phyloP scores from a whole-genome alignment of 1,139 yeast genomes.

The Eremothecium cymbalariae region DNA sequence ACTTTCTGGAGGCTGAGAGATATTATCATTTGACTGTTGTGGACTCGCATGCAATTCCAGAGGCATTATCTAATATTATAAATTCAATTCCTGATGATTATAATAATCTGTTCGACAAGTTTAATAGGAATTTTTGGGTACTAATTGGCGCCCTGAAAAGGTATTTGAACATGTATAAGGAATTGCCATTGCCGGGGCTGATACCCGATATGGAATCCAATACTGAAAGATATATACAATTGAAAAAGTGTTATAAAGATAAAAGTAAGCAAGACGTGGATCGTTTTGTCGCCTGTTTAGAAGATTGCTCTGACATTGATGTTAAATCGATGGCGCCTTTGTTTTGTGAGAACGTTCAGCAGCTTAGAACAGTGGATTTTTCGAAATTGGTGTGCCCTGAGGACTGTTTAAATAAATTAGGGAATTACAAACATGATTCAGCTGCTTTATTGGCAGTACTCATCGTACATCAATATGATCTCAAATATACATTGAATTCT shows the following conservation, averaged over 20 bases:
- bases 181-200: constrained; percentile 63
- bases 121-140: constrained; percentile 48
- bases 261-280: constrained; percentile 49
- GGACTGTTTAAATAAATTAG: background rate
- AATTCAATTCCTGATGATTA: constrained; percentile 15
- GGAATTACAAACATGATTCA: background rate
- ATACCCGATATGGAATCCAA: constrained; percentile 88
- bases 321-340: constrained; percentile 1
- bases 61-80: constrained; percentile 32
- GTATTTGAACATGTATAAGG: constrained; percentile 39
- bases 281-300: constrained; percentile 35
- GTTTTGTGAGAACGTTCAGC: constrained; percentile 12
- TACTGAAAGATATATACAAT: constrained; percentile 49
- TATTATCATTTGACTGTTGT: constrained; percentile 46
- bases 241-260: constrained; percentile 50
- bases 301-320: background rate
- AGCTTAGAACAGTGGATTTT: constrained; percentile 4
- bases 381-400: background rate
- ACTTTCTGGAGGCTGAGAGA: constrained; percentile 63
- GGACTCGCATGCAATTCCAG: constrained; percentile 23
- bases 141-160: constrained; percentile 46
- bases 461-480: background rate
- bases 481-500: background rate
- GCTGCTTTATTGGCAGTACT: background rate
- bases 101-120: constrained; percentile 6